Evolutionary conservation across 495 filamentous ascomycete genomes (phyloP), one percentile per base, ranked within the genome.

Genomic region (Trichoderma gamsii): DNA sequence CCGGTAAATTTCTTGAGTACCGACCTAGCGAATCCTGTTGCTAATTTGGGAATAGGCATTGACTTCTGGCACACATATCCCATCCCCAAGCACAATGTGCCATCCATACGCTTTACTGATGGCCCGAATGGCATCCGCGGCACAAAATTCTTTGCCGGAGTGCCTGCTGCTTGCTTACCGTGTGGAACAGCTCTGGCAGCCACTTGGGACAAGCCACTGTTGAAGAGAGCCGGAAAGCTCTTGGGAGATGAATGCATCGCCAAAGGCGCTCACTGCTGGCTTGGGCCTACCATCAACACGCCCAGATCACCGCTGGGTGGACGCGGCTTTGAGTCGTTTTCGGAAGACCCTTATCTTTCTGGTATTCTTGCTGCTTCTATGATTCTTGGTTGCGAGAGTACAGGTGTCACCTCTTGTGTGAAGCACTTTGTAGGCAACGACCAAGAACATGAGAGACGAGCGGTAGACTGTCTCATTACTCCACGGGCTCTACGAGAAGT

Each of bases 381-480:
- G 67, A 89, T 89, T 73, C 87, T 85, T 68, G 91, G 90, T 13
- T 79, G 95, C 41, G 90, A 96, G 73, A 84, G 86, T 61, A 86
- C 86, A 68, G 89, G 91, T 11, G 86, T 95, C 43, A 88, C 87
- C 15, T 89, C 91, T 25, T 92, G 90, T 0, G 83, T 94, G 67
- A 96, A 96, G 80, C 92, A 95, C 75, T 95, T 91, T 71, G 91
- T 92, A 51, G 88, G 84, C 35, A 96, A 96, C 72, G 92, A 95
- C 71, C 89, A 93, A 75, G 92, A 96, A 75, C 90, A 90, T 13
- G 83, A 92, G 77, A 82, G 92, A 27, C 79, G 92, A 80, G 90
- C 85, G 2, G 85, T 93, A 3, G 84, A 90, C 75, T 87, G 86
- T 3, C 83, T 90, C 49, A 80, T 94, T 13, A 85, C 88, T 27